phyloP scores from a whole-genome alignment of 139 green algal genomes.

The Coelastrella sp. region DNA sequence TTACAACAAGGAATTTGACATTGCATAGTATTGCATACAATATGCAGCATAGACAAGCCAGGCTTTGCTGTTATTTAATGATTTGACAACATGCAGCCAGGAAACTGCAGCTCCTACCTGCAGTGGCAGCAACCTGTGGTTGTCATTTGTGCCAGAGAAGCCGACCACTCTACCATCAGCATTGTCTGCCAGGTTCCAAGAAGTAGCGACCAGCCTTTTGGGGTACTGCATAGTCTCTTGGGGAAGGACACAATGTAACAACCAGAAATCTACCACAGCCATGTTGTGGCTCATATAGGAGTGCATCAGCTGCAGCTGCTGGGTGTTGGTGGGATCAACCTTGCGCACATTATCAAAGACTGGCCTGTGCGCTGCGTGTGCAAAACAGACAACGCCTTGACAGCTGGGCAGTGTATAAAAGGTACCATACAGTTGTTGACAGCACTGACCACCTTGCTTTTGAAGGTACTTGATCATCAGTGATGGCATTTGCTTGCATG shows the following conservation, averaged over 20 bases:
- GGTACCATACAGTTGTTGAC: too few relatives aligned
- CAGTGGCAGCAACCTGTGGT: constrained; percentile 67
- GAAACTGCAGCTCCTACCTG: constrained; percentile 37
- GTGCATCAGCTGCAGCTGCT: constrained; percentile 56
- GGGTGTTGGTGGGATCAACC: constrained; percentile 58
- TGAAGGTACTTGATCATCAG: too few relatives aligned
- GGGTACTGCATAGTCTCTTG: constrained; percentile 61
- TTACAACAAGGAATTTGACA: too few relatives aligned
- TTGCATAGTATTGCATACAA: too few relatives aligned
- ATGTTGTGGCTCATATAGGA: constrained; percentile 64
- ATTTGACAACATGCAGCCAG: background rate
- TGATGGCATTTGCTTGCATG: too few relatives aligned
- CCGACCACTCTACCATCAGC: constrained; percentile 40
- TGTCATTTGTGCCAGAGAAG: constrained; percentile 74
- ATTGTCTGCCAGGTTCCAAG: constrained; percentile 70
- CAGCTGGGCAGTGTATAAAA: too few relatives aligned
- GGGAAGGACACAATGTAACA: constrained; percentile 58
- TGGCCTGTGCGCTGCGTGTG: constrained; percentile 44
- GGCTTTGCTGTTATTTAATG: background rate
- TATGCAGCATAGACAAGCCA: background rate
- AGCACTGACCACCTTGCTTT: too few relatives aligned
- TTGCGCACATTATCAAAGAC: constrained; percentile 52
- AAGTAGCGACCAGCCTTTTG: constrained; percentile 52
- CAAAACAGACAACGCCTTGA: too few relatives aligned
- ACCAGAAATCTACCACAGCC: constrained; percentile 63